Conservation (phyloP, 78 protist genomes). For the Dictyostelium capitatum region DNA sequence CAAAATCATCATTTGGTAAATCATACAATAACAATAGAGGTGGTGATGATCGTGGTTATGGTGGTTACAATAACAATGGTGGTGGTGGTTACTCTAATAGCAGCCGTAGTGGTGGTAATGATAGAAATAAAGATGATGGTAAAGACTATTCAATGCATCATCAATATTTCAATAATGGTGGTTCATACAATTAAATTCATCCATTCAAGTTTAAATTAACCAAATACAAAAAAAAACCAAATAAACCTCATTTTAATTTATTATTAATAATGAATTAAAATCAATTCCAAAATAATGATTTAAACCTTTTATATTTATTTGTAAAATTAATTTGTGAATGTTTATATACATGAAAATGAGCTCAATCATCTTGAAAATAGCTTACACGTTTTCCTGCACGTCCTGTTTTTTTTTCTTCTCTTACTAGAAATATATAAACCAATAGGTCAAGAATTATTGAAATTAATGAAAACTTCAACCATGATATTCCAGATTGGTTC, state of each 20-base stretch:
- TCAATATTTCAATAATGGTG: slow-evolving; percentile 3
- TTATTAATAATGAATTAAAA: neutral
- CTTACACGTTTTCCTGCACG: neutral
- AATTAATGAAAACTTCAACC: slow-evolving; percentile 44
- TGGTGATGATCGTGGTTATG: neutral
- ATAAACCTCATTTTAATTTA: neutral
- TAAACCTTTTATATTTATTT: no score
- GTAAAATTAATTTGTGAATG: no score
- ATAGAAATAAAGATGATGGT: neutral
- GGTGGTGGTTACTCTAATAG: neutral
- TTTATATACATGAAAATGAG: no score
- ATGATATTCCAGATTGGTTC: slow-evolving; percentile 81
- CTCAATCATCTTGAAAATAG: no score
- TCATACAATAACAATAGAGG: neutral
- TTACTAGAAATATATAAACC: slow-evolving; percentile 69
- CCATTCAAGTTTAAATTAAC: neutral
- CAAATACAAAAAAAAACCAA: neutral
- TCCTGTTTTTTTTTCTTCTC: no score
- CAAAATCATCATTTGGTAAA: slow-evolving; percentile 7
- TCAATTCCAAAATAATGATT: no score
- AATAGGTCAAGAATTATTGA: slow-evolving; percentile 23
- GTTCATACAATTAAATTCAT: slow-evolving; percentile 29
- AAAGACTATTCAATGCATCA: slow-evolving; percentile 26
- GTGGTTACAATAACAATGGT: neutral
- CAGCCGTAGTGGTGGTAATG: neutral